Evolutionary conservation across 2,329 filamentous ascomycete genomes (phyloP), one percentile per base, ranked within the genome.

Genomic region (Aspergillus sp.): DNA sequence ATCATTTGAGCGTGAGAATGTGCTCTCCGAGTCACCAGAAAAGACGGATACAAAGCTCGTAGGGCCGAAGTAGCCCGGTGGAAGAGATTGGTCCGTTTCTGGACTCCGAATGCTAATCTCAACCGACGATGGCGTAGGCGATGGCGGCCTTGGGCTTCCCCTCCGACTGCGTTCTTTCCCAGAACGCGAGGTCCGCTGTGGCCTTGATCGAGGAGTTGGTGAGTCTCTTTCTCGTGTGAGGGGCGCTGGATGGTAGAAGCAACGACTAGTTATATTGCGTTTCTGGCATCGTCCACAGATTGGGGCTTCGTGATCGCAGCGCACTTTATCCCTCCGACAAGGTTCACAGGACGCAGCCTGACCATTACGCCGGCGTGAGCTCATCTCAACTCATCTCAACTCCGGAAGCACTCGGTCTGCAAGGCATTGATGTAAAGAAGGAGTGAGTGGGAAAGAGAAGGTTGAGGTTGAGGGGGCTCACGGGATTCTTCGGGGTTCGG

Each of bases 211-310:
- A 51, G 51, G n/a, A 13, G 51, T 11, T 19, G 24, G 22, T 9
- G n/a, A 27, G 0, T 4, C 40, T 27, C 39, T 41, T 40, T 46
- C 56, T 46, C 45, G 61, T 3, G 68, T 72, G 54, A 72, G 53
- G 4, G 70, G 70, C 13, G 69, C 68, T n/a, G 70, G 67, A 57
- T 72, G 70, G 50, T 73, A 72, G 49, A 70, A 68, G 48, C 69
- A 72, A n/a, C 60, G 57, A 4, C 22, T 44, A 2, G 62, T 48
- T 13, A 55, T 57, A 2, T 65, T 63, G 15, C 69, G 68, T 33
- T 59, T 61, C 41, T 63, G 60, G 46, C 70, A 73, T 27, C 70
- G 68, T 30, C 61, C 59, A 47, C 70, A 72, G 13, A 67, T 58
- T 5, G 70, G 67, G 17, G 59, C 22, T 8, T 54, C 55, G 63